Base-by-base conservation (phyloP, 352 stramenopile species). In the Globisporangium paddicum region DNA sequence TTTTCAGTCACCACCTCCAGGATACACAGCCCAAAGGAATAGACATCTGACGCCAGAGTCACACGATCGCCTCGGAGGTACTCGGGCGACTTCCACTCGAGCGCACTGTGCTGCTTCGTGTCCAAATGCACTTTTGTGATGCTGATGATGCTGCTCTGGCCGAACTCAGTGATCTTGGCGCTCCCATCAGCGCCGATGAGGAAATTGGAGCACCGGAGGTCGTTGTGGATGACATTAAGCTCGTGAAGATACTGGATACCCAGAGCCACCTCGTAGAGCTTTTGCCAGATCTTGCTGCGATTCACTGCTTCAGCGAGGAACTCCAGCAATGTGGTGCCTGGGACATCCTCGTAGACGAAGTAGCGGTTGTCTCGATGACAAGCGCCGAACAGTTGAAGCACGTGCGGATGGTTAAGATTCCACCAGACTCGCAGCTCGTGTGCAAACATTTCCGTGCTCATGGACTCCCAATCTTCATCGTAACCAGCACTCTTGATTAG, bases 241-340 rank as follows among this genome's bases (percentile, higher is more conserved):
- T 64, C 30, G n/a, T 73, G 63, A 5, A 68, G 30, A 32, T 62
- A 73, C 19, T 68, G 55, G 9, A 73, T 35, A 1, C 50, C 58
- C 0, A 70, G 30, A 4, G 58, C 58, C 9, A 53, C 55, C 49
- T 73, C 58, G 35, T 66, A 61, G 2, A 72, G 30, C 40, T 63
- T 68, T 13, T 63, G 40, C 56, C 65, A 68, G 3, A 32, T 55
- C 8, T 62, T 35, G 49, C 4, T 34, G 13, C 11, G 10, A 10
- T 51, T 81, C 26, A 89, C 95, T 69, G 98, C 98, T 18, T 93
- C 95, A 67, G 98, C 94, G 16, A 51, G 23, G 13, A 51, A 51
- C 4, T 51, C 11, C 5, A 23, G 23, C 13, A 55, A 41, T 2
- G 54, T 60, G 16, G 25, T 41, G 14, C 28, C 35, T 5, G 10